Evolutionary conservation across 2,329 filamentous ascomycete genomes (phyloP).

Genomic region (Exophiala phaeomuriformis): DNA sequence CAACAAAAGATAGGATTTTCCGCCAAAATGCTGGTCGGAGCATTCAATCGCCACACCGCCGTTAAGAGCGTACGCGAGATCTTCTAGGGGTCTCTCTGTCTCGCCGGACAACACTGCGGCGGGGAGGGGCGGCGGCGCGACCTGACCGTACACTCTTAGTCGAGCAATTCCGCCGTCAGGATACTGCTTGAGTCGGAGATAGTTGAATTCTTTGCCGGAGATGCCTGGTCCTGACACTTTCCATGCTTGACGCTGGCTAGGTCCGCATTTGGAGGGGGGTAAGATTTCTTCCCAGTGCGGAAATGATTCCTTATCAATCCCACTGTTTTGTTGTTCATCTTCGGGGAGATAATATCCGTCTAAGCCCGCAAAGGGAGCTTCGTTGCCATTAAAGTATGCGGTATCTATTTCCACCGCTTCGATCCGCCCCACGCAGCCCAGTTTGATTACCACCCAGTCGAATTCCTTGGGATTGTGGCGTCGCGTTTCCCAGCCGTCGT

Average conservation of each 20-base stretch:
- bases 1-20: conserved; percentile 36
- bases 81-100: conserved; percentile 29
- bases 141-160: conserved; percentile 38
- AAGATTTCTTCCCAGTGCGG: conserved; percentile 36
- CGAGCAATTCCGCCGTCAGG: conserved; percentile 42
- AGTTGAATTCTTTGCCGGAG: conserved; percentile 34
- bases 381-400: conserved; percentile 41
- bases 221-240: conserved; percentile 26
- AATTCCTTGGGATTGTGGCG: conserved; percentile 52
- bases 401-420: conserved; percentile 42
- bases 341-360: conserved; percentile 32
- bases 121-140: conserved; percentile 32
- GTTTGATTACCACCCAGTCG: conserved; percentile 54
- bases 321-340: conserved; percentile 29
- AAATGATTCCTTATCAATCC: conserved; percentile 30
- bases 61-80: conserved; percentile 37
- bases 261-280: conserved; percentile 35
- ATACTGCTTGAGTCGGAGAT: conserved; percentile 41
- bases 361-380: conserved; percentile 38
- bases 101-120: conserved; percentile 10
- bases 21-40: conserved; percentile 39
- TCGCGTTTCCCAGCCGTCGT: conserved; percentile 58
- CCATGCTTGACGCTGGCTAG: conserved; percentile 39
- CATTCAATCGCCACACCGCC: conserved; percentile 37
- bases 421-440: conserved; percentile 34